These are phyloP conservation scores for Penicillium canariense DNA, from an alignment of 495 filamentous ascomycete species.

Conservation along the genomic window DNA sequence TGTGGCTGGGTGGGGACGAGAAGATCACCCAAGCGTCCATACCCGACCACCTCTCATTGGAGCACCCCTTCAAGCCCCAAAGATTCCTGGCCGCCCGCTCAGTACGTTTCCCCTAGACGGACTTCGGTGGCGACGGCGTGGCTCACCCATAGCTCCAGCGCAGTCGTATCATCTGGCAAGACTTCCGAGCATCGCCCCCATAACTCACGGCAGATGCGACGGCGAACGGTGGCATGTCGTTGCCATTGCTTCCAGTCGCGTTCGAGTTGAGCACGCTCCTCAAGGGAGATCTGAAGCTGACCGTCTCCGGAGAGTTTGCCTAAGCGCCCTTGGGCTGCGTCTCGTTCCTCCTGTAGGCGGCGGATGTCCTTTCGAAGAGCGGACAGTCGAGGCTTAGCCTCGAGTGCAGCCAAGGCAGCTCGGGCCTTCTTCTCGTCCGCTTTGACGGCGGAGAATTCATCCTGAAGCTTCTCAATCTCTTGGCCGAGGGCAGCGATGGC, in stretches of 20 bases:
- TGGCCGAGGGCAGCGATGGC: conserved; percentile 45
- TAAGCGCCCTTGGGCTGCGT: conserved; percentile 40
- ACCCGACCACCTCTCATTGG: conserved; percentile 23
- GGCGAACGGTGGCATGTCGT: conserved; percentile 41
- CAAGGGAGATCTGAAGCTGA: conserved; percentile 38
- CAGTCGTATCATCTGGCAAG: conserved; percentile 45
- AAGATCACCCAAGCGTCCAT: conserved; percentile 21
- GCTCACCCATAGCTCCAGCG: conserved; percentile 52
- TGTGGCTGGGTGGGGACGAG: conserved; percentile 20
- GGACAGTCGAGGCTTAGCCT: conserved; percentile 49
- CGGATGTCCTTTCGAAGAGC: conserved; percentile 48
- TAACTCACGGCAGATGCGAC: conserved; percentile 51
- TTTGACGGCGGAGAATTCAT: conserved; percentile 47
- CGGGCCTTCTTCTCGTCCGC: conserved; percentile 51
- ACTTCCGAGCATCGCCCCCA: conserved; percentile 50
- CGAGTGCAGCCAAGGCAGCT: conserved; percentile 46
- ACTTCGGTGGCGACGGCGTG: background rate
- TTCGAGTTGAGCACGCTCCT: conserved; percentile 49
- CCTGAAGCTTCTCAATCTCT: conserved; percentile 50
- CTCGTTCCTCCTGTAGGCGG: conserved; percentile 46
- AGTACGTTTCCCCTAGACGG: background rate
- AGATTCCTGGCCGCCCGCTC: conserved; percentile 34
- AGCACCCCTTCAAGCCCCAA: conserved; percentile 41
- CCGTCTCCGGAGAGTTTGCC: conserved; percentile 28
- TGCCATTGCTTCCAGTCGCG: conserved; percentile 53